Evolutionary conservation across 1,139 yeast genomes (phyloP).

Genomic region (Suhomyces maxii): DNA sequence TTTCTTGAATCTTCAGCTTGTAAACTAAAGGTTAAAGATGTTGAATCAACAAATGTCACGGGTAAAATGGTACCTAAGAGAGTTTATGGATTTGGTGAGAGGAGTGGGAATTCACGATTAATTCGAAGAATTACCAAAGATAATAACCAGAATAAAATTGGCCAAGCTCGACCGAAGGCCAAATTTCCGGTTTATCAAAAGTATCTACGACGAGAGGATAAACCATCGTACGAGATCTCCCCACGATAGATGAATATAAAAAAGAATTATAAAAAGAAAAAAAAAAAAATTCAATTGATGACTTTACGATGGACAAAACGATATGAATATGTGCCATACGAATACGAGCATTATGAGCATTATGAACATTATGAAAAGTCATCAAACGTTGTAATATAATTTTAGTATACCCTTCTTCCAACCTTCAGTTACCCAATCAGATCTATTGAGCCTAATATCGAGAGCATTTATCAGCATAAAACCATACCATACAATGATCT

Average conservation of each 20-base stretch:
- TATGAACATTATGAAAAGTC: background rate
- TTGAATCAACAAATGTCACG: slow-evolving; percentile 1
- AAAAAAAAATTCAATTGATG: background rate
- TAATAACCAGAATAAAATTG: slow-evolving; percentile 1
- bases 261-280: too few relatives aligned
- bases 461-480: background rate
- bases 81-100: slow-evolving; percentile 3
- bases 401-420: background rate
- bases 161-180: slow-evolving; percentile 5
- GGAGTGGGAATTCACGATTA: slow-evolving; percentile 5
- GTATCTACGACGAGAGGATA: slow-evolving; percentile 17
- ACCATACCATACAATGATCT: background rate
- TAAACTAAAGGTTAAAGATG: slow-evolving; percentile 18
- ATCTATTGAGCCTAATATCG: background rate
- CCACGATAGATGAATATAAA: background rate
- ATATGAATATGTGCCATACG: too few relatives aligned
- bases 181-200: slow-evolving; percentile 1
- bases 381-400: too few relatives aligned
- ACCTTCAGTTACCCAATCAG: background rate
- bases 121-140: slow-evolving; percentile 8
- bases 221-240: slow-evolving; percentile 14
- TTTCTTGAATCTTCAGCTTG: slow-evolving; percentile 7
- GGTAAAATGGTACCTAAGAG: slow-evolving; percentile 2
- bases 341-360: too few relatives aligned
- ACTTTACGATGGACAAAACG: too few relatives aligned